These are phyloP conservation scores for Stygiomarasmius scandens DNA, from an alignment of 1,284 basidiomycete species.

Conservation along the genomic window DNA sequence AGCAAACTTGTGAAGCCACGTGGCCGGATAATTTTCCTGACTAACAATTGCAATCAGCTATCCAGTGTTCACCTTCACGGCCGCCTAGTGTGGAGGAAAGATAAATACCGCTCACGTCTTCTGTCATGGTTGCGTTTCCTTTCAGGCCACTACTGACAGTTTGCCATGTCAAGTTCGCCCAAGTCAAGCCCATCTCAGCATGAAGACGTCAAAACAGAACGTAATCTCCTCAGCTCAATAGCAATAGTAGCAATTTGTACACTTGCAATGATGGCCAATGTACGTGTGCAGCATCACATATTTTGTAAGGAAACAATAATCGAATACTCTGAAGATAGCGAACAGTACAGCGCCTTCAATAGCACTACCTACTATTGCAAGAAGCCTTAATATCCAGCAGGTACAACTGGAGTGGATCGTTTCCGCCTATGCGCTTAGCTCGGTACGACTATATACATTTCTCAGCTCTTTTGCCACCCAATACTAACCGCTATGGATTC, in stretches of 20 bases:
- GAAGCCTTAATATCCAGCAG: constrained; percentile 44
- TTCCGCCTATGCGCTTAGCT: constrained; percentile 49
- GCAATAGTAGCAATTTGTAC: constrained; percentile 18
- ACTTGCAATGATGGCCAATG: constrained; percentile 34
- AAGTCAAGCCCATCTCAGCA: too few relatives aligned
- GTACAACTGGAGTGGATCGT: constrained; percentile 68
- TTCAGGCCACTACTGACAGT: too few relatives aligned
- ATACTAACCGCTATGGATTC: neutral
- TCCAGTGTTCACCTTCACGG: too few relatives aligned
- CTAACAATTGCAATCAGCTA: too few relatives aligned
- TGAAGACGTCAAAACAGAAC: neutral
- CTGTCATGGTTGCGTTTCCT: too few relatives aligned
- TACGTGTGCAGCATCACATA: constrained; percentile 17
- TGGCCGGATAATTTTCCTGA: too few relatives aligned
- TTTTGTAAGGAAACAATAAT: neutral
- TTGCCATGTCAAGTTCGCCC: too few relatives aligned
- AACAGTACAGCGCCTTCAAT: constrained; percentile 42
- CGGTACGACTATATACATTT: constrained; percentile 34
- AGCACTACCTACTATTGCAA: constrained; percentile 56
- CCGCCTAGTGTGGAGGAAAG: too few relatives aligned
- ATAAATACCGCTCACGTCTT: too few relatives aligned
- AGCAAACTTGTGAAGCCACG: too few relatives aligned
- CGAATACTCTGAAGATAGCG: constrained; percentile 26
- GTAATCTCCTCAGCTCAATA: constrained; percentile 4
- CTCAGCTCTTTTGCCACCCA: neutral